Percentiles rank a stretch among this genome's conserved stretches.
phyloP scores from a whole-genome alignment of 768 basidiomycete genomes.

The Amanita polypyramis region DNA sequence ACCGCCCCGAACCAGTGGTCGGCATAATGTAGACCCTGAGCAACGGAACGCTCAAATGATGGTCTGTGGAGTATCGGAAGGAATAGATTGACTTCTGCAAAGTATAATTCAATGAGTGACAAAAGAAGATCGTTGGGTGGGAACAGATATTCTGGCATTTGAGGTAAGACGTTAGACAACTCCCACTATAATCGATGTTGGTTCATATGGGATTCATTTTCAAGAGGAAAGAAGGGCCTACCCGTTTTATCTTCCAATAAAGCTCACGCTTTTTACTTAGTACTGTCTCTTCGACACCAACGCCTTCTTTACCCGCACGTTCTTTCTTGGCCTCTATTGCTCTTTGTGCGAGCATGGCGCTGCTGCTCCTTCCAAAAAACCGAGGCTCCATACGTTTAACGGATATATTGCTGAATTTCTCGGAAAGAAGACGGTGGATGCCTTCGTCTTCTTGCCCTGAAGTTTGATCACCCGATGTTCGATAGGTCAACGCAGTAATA shows the following conservation, averaged over 20 bases:
- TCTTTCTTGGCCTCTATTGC: constrained; percentile 52
- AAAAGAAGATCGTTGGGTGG: constrained; percentile 41
- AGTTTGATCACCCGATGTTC: constrained; percentile 15
- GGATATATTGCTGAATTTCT: constrained; percentile 22
- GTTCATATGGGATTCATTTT: neutral
- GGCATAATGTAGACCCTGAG: constrained; percentile 35
- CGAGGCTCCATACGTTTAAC: constrained; percentile 25
- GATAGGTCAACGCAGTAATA: constrained; percentile 23
- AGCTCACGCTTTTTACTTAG: constrained; percentile 18
- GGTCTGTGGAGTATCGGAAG: constrained; percentile 66
- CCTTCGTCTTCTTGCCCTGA: constrained; percentile 25
- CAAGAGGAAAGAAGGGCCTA: constrained; percentile 13
- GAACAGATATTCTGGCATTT: constrained; percentile 26
- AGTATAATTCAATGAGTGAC: constrained; percentile 54
- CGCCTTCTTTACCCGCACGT: constrained; percentile 28
- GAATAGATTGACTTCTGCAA: constrained; percentile 40
- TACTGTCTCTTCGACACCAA: constrained; percentile 5
- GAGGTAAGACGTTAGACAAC: constrained; percentile 8
- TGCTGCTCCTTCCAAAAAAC: constrained; percentile 48
- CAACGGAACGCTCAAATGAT: constrained; percentile 45
- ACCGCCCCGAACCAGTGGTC: constrained; percentile 46
- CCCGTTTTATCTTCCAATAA: constrained; percentile 27
- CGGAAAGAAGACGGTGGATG: constrained; percentile 21
- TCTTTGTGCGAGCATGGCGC: constrained; percentile 38
- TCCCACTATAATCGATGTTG: constrained; percentile 25